A percentile compares a stretch with the other conserved stretches of the same genome.
These are phyloP conservation scores for Phytophthora nicotianae DNA, from an alignment of 352 stramenopile species.

Conservation along the genomic window DNA sequence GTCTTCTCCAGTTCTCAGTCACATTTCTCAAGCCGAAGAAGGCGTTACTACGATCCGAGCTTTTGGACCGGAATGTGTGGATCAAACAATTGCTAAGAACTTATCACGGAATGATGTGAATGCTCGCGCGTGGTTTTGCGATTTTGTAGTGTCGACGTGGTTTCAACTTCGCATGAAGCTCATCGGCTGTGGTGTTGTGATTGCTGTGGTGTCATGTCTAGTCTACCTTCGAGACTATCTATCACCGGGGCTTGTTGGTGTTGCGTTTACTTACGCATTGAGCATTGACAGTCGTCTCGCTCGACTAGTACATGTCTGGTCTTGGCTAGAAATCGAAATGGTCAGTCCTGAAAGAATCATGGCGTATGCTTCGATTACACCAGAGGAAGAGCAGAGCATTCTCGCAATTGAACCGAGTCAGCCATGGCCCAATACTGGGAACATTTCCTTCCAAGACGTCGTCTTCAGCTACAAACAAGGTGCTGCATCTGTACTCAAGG, in stretches of 20 bases:
- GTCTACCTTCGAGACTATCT: slow-evolving; percentile 38
- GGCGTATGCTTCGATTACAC: slow-evolving; percentile 43
- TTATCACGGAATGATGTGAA: slow-evolving; percentile 35
- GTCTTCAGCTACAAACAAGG: slow-evolving; percentile 76
- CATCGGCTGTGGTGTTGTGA: slow-evolving; percentile 43
- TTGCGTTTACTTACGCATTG: slow-evolving; percentile 89
- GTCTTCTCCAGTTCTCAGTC: slow-evolving; percentile 48
- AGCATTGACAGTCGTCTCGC: slow-evolving; percentile 83
- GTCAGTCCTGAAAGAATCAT: slow-evolving; percentile 52
- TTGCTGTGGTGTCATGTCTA: slow-evolving; percentile 40
- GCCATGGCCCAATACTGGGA: slow-evolving; percentile 69
- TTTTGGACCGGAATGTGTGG: slow-evolving; percentile 35
- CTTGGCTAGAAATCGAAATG: slow-evolving; percentile 49
- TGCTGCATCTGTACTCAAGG: slow-evolving; percentile 52
- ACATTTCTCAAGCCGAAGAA: slow-evolving; percentile 34
- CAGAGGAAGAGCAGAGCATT: slow-evolving; percentile 24
- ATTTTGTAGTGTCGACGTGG: slow-evolving; percentile 41
- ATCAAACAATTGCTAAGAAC: slow-evolving; percentile 27
- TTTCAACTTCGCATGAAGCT: slow-evolving; percentile 54
- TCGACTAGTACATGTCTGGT: slow-evolving; percentile 45
- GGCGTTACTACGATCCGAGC: slow-evolving; percentile 41
- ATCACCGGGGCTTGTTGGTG: slow-evolving; percentile 69
- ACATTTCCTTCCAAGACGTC: slow-evolving; percentile 73
- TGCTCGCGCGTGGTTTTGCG: slow-evolving; percentile 33
- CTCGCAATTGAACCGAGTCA: slow-evolving; percentile 30